Evolutionary conservation across 2,329 filamentous ascomycete species (phyloP), one percentile per base, ranked within the genome.

Genomic region (Aspergillus quadrilineatus): DNA sequence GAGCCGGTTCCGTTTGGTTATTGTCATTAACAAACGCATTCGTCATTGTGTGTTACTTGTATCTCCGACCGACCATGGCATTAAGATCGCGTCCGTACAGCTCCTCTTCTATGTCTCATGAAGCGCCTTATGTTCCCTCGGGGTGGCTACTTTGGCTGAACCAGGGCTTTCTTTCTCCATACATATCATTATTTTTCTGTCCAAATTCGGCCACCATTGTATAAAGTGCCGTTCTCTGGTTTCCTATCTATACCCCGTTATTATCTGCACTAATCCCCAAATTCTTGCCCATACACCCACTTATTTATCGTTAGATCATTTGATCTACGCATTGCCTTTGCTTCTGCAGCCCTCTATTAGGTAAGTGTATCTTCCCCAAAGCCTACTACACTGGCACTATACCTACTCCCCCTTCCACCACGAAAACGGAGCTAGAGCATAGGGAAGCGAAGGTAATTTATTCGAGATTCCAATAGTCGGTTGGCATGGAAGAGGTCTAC

Each of bases 41-140:
- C 63, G 66, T 70, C 64, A 66, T 64, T 59, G 51, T 60, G 58
- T 64, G 56, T 65, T 63, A 63, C 58, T 58, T 62, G 63, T 63
- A 60, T 64, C 53, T 49, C 63, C 57, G 41, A 56, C 45, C 58
- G 41, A 56, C 45, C 58, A 62, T 59, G 49, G 53, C 62, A 45
- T 56, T 7, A 29, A 12, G 43, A 48, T 43, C 46, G 47, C 15
- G 57, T 57, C 30, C 60, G 58, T 22, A 22, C 22, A 22, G 22
- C 58, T 57, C 56, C 59, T 58, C 55, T 60, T 54, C 66, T 63
- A 67, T 67, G 60, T 67, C 66, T 59, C 61, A 57, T 55, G 62
- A 58, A 55, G 61, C 57, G 22, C 59, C 62, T 60, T 57, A 58
- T 57, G 46, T 58, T 46, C 51, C 53, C 45, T 57, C 48, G 37